Evolutionary conservation across 306 rosid genomes (phyloP), one percentile per base, ranked within the genome.

Genomic region (Crotalaria pallida): DNA sequence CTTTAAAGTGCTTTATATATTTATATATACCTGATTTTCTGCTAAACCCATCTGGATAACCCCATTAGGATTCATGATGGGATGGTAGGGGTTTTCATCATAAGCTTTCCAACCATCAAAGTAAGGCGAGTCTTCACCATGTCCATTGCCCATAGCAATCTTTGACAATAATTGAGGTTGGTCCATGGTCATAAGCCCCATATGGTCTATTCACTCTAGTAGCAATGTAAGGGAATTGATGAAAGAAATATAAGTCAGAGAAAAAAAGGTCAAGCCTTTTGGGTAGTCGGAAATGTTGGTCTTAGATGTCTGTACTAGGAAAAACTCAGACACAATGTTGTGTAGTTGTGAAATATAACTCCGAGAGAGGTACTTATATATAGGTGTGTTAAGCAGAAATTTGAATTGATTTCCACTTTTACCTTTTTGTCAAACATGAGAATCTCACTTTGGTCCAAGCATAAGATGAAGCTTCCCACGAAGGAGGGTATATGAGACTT

Each of bases 21-120:
- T 5, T 55, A 10, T 22, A 29, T 87, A 92, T 31, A 11, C 96
- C 88, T 83, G 85, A 79, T 93, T 93, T 74, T 93, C 98, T 31
- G 96, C 98, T 1, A 93, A 87, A 31, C 98, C 98, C 98, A 93
- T 93, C 66, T 93, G 98, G 73, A 93, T 88, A 53, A 93, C 96
- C 3, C 98, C 98, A 1, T 73, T 5, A 69, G 88, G 84, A 44
- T 93, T 93, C 0, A 71, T 12, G 19, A 63, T 85, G 24, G 68
- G 76, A 9, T 90, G 90, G 71, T 80, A 93, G 0, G 97, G 98
- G 49, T 93, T 33, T 26, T 38, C 45, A 5, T 93, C 96, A 44
- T 84, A 82, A 16, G 97, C 96, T 62, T 93, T 90, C 98, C 98
- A 93, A 12, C 98, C 98, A 44, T 85, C 97, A 66, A 93, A 93